Conservation (phyloP, 2,329 filamentous ascomycete species). For the Bipolaris oryzae region DNA sequence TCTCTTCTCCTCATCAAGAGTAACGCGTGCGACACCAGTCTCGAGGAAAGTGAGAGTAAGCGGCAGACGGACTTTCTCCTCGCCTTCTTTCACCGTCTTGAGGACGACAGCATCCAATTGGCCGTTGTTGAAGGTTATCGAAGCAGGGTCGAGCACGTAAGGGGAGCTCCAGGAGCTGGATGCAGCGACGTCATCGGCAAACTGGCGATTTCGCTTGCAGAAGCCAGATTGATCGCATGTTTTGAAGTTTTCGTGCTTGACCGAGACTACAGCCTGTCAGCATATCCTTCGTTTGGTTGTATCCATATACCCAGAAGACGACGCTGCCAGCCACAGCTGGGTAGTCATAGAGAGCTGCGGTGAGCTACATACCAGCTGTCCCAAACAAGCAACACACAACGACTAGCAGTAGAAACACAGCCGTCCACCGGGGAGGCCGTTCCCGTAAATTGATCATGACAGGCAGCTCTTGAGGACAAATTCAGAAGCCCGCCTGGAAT, state of each 20-base stretch:
- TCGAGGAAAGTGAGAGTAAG: slow-evolving; percentile 87
- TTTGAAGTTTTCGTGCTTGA: slow-evolving; percentile 98
- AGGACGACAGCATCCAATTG: slow-evolving; percentile 79
- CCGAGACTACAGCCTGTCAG: slow-evolving; percentile 63
- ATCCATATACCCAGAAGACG: not conserved
- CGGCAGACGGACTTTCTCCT: slow-evolving; percentile 77
- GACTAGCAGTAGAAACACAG: slow-evolving; percentile 47
- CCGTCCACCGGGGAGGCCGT: slow-evolving; percentile 66
- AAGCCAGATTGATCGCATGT: slow-evolving; percentile 95
- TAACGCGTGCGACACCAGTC: slow-evolving; percentile 85
- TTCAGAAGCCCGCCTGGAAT: slow-evolving; percentile 28
- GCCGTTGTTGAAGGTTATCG: slow-evolving; percentile 77
- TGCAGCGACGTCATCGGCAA: slow-evolving; percentile 76
- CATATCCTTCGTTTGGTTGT: slow-evolving; percentile 8
- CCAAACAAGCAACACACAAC: slow-evolving; percentile 43
- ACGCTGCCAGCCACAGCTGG: not conserved
- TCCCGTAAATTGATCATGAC: slow-evolving; percentile 34
- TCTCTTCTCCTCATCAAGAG: slow-evolving; percentile 88
- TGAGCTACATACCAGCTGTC: slow-evolving; percentile 44
- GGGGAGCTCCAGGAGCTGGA: slow-evolving; percentile 77
- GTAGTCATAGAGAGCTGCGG: slow-evolving; percentile 3
- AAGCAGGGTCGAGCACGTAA: slow-evolving; percentile 75
- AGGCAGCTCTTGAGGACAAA: slow-evolving; percentile 25
- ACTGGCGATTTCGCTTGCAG: slow-evolving; percentile 91
- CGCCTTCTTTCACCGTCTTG: slow-evolving; percentile 72